These are phyloP conservation scores for Coelastrella sp. DNA, from an alignment of 139 green algal genomes.

Conservation along the genomic window DNA sequence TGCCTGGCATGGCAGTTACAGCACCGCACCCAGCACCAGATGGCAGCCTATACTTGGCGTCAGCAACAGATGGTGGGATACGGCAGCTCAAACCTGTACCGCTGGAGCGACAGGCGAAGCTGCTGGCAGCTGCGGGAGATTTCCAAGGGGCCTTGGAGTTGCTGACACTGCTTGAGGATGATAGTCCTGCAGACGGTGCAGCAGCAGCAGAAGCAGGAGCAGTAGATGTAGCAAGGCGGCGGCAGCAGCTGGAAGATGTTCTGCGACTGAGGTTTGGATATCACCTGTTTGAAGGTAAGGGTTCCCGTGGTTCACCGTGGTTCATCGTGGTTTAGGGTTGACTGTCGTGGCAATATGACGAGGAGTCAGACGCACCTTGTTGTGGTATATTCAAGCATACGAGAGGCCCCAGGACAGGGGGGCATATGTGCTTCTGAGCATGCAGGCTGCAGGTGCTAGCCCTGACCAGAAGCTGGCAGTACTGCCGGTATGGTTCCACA, in stretches of 20 bases:
- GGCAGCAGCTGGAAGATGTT: constrained; percentile 65
- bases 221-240: neutral
- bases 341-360: neutral
- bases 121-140: constrained; percentile 70
- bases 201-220: neutral
- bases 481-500: no score
- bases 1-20: constrained; percentile 30
- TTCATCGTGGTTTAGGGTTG: neutral
- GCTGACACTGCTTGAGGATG: constrained; percentile 51
- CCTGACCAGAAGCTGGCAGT: no score
- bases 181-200: neutral
- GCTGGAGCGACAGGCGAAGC: constrained; percentile 67
- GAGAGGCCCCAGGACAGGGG: no score
- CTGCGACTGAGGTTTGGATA: constrained; percentile 79
- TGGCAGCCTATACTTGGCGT: constrained; percentile 61
- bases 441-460: no score
- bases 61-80: constrained; percentile 45
- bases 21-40: constrained; percentile 10
- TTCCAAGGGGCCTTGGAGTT: constrained; percentile 81
- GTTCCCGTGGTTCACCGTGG: neutral
- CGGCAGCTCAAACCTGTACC: constrained; percentile 64
- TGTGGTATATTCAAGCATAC: no score
- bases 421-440: no score
- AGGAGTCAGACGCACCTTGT: no score
- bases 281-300: constrained; percentile 69